phyloP scores from a whole-genome alignment of 1,139 yeast genomes.

The Hemisphaericaspora xylofermentans region DNA sequence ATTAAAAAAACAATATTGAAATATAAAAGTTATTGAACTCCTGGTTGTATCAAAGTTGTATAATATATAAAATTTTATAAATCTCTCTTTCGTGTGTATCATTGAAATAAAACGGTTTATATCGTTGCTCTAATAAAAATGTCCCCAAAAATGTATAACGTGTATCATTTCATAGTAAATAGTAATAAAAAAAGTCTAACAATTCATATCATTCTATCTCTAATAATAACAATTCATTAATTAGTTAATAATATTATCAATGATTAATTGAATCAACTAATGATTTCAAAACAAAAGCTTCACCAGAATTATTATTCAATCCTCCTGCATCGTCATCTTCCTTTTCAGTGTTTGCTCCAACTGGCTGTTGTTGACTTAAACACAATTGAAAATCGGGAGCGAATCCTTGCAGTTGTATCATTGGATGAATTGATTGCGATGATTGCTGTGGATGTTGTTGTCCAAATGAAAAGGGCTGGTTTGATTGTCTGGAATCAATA shows the following conservation, averaged over 20 bases:
- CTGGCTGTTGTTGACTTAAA: not conserved
- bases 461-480: slow-evolving; percentile 2
- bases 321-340: slow-evolving; percentile 9
- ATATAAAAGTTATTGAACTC: no score
- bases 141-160: not conserved
- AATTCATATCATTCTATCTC: not conserved
- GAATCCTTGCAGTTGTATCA: slow-evolving; percentile 5
- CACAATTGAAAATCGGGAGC: slow-evolving; percentile 3
- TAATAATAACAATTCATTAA: not conserved
- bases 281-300: slow-evolving; percentile 40
- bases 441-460: slow-evolving; percentile 2
- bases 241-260: slow-evolving; percentile 6
- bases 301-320: slow-evolving; percentile 20
- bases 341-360: slow-evolving; percentile 1
- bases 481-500: slow-evolving; percentile 6
- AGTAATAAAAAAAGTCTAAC: not conserved
- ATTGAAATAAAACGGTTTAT: not conserved
- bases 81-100: not conserved
- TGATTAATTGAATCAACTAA: slow-evolving; percentile 47
- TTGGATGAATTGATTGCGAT: slow-evolving; percentile 1
- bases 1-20: not conserved
- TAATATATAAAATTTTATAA: not conserved
- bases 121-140: not conserved
- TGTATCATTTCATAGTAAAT: not conserved
- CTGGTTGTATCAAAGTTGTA: not conserved